These are phyloP conservation scores for Alternaria sp. DNA, from an alignment of 2,329 filamentous ascomycete species.

Conservation along the genomic window DNA sequence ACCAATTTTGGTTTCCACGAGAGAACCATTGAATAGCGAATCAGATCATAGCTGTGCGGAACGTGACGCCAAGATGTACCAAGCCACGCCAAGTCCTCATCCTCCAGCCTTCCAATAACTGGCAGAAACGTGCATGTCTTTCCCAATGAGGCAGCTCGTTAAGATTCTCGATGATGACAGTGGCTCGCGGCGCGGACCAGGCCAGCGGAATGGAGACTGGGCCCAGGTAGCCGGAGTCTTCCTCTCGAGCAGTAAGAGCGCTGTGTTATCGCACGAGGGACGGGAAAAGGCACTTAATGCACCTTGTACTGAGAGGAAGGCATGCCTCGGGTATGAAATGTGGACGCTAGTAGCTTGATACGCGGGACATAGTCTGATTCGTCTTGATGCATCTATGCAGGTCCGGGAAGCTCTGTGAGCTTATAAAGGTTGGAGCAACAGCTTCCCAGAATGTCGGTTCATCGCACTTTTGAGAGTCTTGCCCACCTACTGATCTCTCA, in stretches of 20 bases:
- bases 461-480: conserved; percentile 28
- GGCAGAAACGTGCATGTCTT: conserved; percentile 18
- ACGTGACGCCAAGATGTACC: conserved; percentile 31
- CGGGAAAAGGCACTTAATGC: conserved; percentile 20
- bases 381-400: conserved; percentile 24
- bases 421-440: conserved; percentile 38
- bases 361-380: conserved; percentile 5
- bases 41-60: conserved; percentile 18
- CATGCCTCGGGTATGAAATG: conserved; percentile 17
- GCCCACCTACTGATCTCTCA: conserved; percentile 15
- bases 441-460: conserved; percentile 16
- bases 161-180: conserved; percentile 23
- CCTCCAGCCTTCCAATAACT: conserved; percentile 9
- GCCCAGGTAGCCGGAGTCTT: conserved; percentile 24
- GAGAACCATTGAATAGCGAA: conserved; percentile 14
- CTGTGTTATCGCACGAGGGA: conserved; percentile 37
- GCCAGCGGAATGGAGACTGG: conserved; percentile 23
- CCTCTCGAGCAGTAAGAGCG: conserved; percentile 41
- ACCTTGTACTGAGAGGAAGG: conserved; percentile 12
- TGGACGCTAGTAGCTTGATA: conserved; percentile 18
- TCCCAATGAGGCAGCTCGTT: conserved; percentile 36
- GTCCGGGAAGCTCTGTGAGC: conserved; percentile 28
- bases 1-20: not conserved
- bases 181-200: conserved; percentile 26
- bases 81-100: conserved; percentile 7